Evolutionary conservation across 768 basidiomycete species (phyloP), one percentile per base, ranked within the genome.

Genomic region (Crassisporium funariophilum): DNA sequence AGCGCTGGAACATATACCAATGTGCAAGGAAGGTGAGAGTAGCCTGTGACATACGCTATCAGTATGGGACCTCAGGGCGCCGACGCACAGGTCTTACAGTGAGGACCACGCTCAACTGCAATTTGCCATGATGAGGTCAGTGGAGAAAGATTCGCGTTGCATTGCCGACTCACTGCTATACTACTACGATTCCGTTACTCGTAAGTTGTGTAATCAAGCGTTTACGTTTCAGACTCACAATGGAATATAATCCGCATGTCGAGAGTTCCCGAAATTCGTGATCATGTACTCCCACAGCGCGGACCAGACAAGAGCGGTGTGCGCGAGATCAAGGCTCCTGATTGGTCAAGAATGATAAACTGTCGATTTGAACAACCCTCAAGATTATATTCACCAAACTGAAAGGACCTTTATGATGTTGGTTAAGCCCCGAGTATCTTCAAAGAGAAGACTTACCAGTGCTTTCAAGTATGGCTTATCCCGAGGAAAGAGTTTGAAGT

Each of bases 241-340:
- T n/a, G 68, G 62, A 35, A 76, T 71, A 22, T 50, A 53, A 20
- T 70, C 60, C 15, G 67, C 63, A n/a, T 52, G 51, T 5, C 49
- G 44, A 11, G 24, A 7, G 5, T 60, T 36, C 4, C 68, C 69
- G 42, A 67, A 69, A 24, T 68, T 47, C 0, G 21, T 29, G 27
- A 73, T 67, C 17, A 71, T 50, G 43, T 69, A 72, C n/a, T 67
- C 51, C 71, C 73, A 76, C 31, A 72, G 44, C 5, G 70, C 57
- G 4, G 57, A 44, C 64, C 70, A 71, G 17, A 74, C 65, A 23
- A 72, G 56, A 8, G 44, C 51, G 0, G 70, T 73, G 49, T 75
- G 74, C 0, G 54, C 44, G 12, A 61, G 52, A 37, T 75, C 74
- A n/a, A 70, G 56, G n/a, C 61, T 5, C 72, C 73, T 75, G 46